Base-by-base conservation (phyloP, 2,329 filamentous ascomycete genomes). In the Dothideomycetidae sp. region DNA sequence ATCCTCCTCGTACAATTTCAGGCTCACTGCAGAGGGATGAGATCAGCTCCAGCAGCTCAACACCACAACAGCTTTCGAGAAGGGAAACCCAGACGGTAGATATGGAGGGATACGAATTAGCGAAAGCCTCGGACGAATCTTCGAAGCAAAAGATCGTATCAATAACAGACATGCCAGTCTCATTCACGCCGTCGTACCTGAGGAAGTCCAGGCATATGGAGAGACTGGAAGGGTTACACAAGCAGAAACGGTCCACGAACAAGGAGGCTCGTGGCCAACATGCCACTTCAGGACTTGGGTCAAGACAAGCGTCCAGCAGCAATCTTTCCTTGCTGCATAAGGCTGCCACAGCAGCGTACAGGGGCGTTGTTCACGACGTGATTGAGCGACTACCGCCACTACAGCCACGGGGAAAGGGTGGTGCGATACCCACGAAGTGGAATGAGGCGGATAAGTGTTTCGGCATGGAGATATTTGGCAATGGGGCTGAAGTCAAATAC, bases 171-270 rank as follows among this genome's bases (percentile, higher is more conserved):
- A 54, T 45, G 56, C 66, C 41, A 50, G 58, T 41, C 4, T 88
- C 88, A 64, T 85, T 93, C 57, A 70, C 78, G 9, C 88, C 88
- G 1, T 85, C 83, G 4, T 94, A 94, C 59, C 70, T 96, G 31
- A 67, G 69, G 47, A 73, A 73, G 28, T 88, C 84, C 10, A 73
- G 75, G 50, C 86, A 93, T 57, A 74, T 88, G 37, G 71, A 79
- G 49, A 76, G 73, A 54, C 67, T 94, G 33, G 74, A 81, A 49
- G 75, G 31, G 10, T 9, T 23, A 29, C 31, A 23, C 15, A 29
- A 26, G 21, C 21, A 26, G n/a, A 7, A n/a, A n/a, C 21, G n/a
- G 21, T n/a, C 7, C 7, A 26, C 21, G 21, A 26, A 26, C 7
- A 26, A 26, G 21, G 21, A 26, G 21, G n/a, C 21, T 26, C 21